phyloP scores from a whole-genome alignment of 768 basidiomycete genomes.

The Aureoboletus auriporus region DNA sequence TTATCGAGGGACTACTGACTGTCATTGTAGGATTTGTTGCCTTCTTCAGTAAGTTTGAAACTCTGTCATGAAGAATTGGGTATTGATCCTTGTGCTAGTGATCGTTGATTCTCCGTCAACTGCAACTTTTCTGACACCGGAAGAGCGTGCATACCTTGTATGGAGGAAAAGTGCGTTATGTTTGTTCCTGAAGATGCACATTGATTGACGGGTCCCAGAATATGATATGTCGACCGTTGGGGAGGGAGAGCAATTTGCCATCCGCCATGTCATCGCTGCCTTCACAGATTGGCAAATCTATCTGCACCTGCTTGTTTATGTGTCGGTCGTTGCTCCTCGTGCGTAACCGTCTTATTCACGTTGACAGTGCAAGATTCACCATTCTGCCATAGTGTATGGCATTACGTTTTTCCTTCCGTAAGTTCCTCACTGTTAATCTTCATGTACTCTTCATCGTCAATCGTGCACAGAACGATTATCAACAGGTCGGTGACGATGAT shows the following conservation, averaged over 20 bases:
- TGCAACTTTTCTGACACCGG: conserved; percentile 13
- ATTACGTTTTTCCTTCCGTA: conserved; percentile 70
- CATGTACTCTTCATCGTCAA: not conserved
- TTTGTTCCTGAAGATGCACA: conserved; percentile 33
- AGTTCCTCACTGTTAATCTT: conserved; percentile 24
- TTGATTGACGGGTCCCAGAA: conserved; percentile 49
- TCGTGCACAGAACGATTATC: conserved; percentile 54
- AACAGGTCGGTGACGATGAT: conserved; percentile 30
- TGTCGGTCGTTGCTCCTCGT: conserved; percentile 59
- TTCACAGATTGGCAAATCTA: conserved; percentile 61
- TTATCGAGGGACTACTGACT: conserved; percentile 48
- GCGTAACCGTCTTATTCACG: conserved; percentile 23
- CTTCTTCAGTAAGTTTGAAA: conserved; percentile 38
- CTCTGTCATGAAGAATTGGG: not conserved
- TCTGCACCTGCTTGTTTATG: conserved; percentile 14
- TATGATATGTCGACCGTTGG: conserved; percentile 19
- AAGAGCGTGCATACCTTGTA: conserved; percentile 15
- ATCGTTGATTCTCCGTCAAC: conserved; percentile 47
- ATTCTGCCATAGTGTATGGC: conserved; percentile 48
- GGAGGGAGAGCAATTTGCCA: conserved; percentile 52
- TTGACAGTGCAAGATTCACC: not conserved
- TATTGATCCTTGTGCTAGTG: conserved; percentile 31
- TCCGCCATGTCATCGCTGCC: conserved; percentile 50
- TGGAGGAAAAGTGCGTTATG: conserved; percentile 15
- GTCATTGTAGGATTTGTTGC: conserved; percentile 52